Base-by-base conservation (phyloP, 2,329 filamentous ascomycete genomes). In the Fusarium albosuccineum region DNA sequence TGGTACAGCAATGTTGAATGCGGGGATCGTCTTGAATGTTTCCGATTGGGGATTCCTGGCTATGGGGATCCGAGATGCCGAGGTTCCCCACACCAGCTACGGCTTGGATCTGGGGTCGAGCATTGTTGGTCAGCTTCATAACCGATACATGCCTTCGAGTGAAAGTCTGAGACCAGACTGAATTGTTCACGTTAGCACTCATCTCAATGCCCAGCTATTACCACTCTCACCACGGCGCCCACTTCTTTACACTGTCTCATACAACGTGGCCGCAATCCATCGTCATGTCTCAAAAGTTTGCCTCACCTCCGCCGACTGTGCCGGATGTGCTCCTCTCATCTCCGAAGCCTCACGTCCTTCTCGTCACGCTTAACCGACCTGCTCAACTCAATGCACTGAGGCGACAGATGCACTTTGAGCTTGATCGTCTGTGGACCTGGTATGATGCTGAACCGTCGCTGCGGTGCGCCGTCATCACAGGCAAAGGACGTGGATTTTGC, bases 401-500 rank as follows among this genome's bases (percentile, higher is more conserved):
- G 8, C 77, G 79, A 2, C 72, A 79, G 5, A 81, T 82, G 73
- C 86, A 89, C 76, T 75, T 77, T 56, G 80, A 81, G 54, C 81
- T 87, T 29, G 80, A 82, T 52, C 54, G 66, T 4, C 78, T 87
- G 11, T 90, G 83, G 82, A 74, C 77, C 29, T 90, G 87, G 85
- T 90, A 86, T 74, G 89, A 92, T 69, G 75, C 73, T n/a, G 85
- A 91, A 74, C 85, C 87, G 1, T 75, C 77, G 2, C 82, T 92
- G 42, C 85, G 86, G 48, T 88, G 87, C 68, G 88, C 86, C 29
- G 82, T 92, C 8, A 74, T 92, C 37, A 91, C 89, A 0, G 89
- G 89, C 22, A 78, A 80, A 0, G 89, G 88, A 0, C 79, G 88
- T 9, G 88, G 89, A 0, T 92, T 92, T 68, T 91, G 88, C 74